Evolutionary conservation across 2,329 filamentous ascomycete genomes (phyloP).

Genomic region (Pestalotiopsis sp.): DNA sequence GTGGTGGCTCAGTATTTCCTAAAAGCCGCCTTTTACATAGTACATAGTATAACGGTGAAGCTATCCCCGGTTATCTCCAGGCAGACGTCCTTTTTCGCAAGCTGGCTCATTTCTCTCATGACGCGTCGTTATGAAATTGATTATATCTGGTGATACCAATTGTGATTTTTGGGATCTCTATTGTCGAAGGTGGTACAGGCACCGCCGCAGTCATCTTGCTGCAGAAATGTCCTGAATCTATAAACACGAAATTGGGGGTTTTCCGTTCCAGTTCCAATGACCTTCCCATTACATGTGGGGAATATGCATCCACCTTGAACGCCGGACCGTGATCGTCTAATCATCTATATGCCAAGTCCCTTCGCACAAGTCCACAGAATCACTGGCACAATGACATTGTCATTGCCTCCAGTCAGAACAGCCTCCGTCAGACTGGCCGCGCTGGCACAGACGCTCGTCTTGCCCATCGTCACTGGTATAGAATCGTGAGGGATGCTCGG

Average conservation of each 20-base stretch:
- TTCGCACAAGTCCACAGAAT: constrained; percentile 91
- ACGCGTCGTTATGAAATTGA: not conserved
- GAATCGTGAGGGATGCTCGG: constrained; percentile 69
- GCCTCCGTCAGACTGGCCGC: constrained; percentile 92
- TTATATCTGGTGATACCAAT: not conserved
- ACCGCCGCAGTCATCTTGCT: not conserved
- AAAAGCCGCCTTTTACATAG: not conserved
- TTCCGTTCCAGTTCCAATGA: not conserved
- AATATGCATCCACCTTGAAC: constrained; percentile 1
- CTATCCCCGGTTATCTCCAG: not conserved
- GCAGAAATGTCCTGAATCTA: not conserved
- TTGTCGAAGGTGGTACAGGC: not conserved
- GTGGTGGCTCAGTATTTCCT: not conserved
- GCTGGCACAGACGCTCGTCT: constrained; percentile 72
- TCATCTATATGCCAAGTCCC: constrained; percentile 62
- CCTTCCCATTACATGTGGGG: not conserved
- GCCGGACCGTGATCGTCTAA: not conserved
- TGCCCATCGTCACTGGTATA: constrained; percentile 70
- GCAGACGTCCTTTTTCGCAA: not conserved
- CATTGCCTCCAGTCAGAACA: constrained; percentile 93
- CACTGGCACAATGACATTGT: constrained; percentile 96
- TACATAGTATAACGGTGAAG: not conserved
- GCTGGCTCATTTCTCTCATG: not conserved
- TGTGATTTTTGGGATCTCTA: not conserved
- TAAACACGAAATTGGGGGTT: not conserved